phyloP scores from a whole-genome alignment of 2,329 filamentous ascomycete species.

The Alternaria sp. region DNA sequence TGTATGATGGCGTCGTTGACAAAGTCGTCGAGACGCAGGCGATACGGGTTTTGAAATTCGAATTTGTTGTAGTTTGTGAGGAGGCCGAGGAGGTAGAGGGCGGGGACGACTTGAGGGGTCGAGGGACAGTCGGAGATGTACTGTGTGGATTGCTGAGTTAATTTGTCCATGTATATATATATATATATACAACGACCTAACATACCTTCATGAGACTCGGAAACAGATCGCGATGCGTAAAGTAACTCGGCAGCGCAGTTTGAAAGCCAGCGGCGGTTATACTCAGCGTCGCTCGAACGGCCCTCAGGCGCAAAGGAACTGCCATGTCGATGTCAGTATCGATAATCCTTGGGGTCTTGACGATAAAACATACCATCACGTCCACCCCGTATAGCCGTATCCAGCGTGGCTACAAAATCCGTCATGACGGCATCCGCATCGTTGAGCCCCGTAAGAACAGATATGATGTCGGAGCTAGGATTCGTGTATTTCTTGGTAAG shows the following conservation, averaged over 20 bases:
- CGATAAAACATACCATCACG: slow-evolving; percentile 66
- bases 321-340: slow-evolving; percentile 17
- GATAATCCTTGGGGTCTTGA: neutral
- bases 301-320: slow-evolving; percentile 81
- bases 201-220: slow-evolving; percentile 90
- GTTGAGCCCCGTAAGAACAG: slow-evolving; percentile 86
- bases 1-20: slow-evolving; percentile 89
- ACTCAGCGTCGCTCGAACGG: slow-evolving; percentile 80
- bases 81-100: slow-evolving; percentile 84
- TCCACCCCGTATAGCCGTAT: slow-evolving; percentile 82
- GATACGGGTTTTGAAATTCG: slow-evolving; percentile 96
- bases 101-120: slow-evolving; percentile 67
- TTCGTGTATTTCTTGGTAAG: slow-evolving; percentile 93
- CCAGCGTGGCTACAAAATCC: slow-evolving; percentile 84
- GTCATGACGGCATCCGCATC: slow-evolving; percentile 86
- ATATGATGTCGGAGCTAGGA: slow-evolving; percentile 93
- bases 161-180: neutral
- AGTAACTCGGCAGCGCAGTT: slow-evolving; percentile 91
- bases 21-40: slow-evolving; percentile 90
- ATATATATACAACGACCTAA: neutral
- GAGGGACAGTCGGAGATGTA: slow-evolving; percentile 82
- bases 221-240: slow-evolving; percentile 93
- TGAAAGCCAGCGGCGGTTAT: slow-evolving; percentile 94
- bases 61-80: slow-evolving; percentile 99
- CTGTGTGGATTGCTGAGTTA: slow-evolving; percentile 54